phyloP scores from a whole-genome alignment of 805 yeast genomes.

The Kodamaea lidongshanica region DNA sequence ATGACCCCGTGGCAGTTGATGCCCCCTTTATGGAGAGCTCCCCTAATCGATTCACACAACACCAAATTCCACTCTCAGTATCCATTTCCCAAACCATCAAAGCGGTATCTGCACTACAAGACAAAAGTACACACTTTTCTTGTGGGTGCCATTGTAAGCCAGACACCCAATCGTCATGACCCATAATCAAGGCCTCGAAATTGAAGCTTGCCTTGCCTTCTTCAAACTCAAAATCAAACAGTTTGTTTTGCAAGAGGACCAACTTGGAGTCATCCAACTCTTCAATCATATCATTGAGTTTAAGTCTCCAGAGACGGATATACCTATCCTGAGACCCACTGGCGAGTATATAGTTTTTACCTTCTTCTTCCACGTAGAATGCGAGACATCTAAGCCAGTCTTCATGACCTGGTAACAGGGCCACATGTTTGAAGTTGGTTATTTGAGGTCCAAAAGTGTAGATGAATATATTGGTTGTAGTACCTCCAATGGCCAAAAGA shows the following conservation, averaged over 20 bases:
- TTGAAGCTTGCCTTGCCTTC: conserved; percentile 48
- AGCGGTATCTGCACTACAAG: conserved; percentile 90
- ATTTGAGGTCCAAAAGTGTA: conserved; percentile 47
- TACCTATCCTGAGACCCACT: conserved; percentile 91
- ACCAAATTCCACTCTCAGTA: conserved; percentile 81
- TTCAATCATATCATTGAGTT: conserved; percentile 49
- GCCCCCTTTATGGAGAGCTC: conserved; percentile 95
- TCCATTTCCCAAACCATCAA: conserved; percentile 94
- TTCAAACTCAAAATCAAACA: conserved; percentile 49
- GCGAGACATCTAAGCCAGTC: conserved; percentile 86
- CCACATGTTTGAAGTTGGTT: conserved; percentile 31
- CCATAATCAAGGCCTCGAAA: conserved; percentile 92
- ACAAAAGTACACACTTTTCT: conserved; percentile 50
- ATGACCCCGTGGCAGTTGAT: conserved; percentile 94
- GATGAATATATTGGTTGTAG: conserved; percentile 49
- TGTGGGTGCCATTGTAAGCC: conserved; percentile 74
- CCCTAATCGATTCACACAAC: conserved; percentile 73
- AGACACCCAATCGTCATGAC: conserved; percentile 97
- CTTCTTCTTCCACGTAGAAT: conserved; percentile 43
- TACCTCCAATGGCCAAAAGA: conserved; percentile 69
- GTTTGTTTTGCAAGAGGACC: conserved; percentile 61
- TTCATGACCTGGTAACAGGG: conserved; percentile 81
- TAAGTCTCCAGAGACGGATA: conserved; percentile 81
- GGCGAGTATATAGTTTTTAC: conserved; percentile 62
- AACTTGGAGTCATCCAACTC: conserved; percentile 34